A percentile compares a stretch with the other conserved stretches of the same genome.
These are phyloP conservation scores for Ilex asprella DNA, from an alignment of 257 asterid species.

Conservation along the genomic window DNA sequence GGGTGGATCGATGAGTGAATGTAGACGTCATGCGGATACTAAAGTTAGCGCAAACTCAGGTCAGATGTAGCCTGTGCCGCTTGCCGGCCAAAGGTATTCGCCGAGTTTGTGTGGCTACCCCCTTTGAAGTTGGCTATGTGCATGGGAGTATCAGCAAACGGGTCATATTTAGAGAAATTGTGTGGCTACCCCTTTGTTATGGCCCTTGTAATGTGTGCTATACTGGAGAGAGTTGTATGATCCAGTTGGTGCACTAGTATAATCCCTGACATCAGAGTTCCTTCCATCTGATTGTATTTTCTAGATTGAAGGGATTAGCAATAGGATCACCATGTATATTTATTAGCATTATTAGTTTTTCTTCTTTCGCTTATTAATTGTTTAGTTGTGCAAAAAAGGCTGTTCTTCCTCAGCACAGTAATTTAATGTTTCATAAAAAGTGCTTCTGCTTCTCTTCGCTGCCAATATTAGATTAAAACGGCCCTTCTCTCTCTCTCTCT, in stretches of 20 bases:
- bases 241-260: slow-evolving; percentile 12
- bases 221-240: slow-evolving; percentile 8
- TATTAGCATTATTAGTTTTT: not conserved
- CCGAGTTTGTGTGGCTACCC: too few species aligned
- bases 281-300: not conserved
- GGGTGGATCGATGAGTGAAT: slow-evolving; percentile 1
- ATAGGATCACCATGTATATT: slow-evolving; percentile 1
- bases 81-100: not conserved
- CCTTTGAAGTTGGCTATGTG: not conserved
- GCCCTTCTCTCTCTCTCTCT: too few species aligned
- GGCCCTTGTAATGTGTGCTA: not conserved
- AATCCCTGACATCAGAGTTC: not conserved
- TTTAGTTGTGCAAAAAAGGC: not conserved
- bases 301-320: not conserved
- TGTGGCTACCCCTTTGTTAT: too few species aligned
- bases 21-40: not conserved
- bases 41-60: not conserved
- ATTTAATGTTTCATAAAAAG: not conserved
- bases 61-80: slow-evolving; percentile 6
- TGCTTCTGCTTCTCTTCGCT: not conserved
- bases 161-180: not conserved
- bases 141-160: not conserved
- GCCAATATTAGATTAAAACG: too few species aligned
- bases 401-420: not conserved
- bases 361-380: too few species aligned